phyloP scores from a whole-genome alignment of 768 basidiomycete genomes.

The Leucogyrophana mollusca region DNA sequence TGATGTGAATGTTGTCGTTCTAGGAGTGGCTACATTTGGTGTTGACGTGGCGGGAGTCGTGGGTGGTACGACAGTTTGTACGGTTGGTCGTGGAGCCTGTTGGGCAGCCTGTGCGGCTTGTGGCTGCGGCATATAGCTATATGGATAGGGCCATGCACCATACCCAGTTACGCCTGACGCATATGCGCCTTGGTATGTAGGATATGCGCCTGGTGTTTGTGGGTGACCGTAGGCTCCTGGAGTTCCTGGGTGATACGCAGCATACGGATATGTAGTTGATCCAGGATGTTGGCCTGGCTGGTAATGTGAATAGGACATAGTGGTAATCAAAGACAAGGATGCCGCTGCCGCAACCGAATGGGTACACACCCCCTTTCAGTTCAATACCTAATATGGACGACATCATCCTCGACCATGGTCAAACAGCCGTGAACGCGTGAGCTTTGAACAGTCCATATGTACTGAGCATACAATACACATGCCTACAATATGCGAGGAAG shows the following conservation, averaged over 20 bases:
- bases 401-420: too few species aligned
- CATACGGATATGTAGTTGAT: slow-evolving; percentile 63
- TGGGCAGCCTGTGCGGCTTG: slow-evolving; percentile 24
- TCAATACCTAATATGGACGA: too few species aligned
- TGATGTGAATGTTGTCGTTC: slow-evolving; percentile 52
- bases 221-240: slow-evolving; percentile 38
- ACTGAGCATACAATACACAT: too few species aligned
- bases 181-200: slow-evolving; percentile 45
- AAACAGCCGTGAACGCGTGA: too few species aligned
- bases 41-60: slow-evolving; percentile 30
- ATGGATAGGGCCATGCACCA: slow-evolving; percentile 68
- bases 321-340: background rate
- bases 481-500: too few species aligned
- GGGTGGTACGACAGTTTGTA: slow-evolving; percentile 22
- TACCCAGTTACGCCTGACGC: slow-evolving; percentile 69
- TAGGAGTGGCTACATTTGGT: slow-evolving; percentile 30
- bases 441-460: too few species aligned
- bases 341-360: too few species aligned
- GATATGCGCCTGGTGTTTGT: slow-evolving; percentile 47
- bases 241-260: slow-evolving; percentile 54
- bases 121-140: slow-evolving; percentile 53
- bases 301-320: slow-evolving; percentile 36
- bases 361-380: too few species aligned
- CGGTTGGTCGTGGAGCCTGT: slow-evolving; percentile 27
- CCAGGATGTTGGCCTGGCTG: slow-evolving; percentile 33